Base-by-base conservation (phyloP, 2,329 filamentous ascomycete genomes). In the Apiospora saccharicola region DNA sequence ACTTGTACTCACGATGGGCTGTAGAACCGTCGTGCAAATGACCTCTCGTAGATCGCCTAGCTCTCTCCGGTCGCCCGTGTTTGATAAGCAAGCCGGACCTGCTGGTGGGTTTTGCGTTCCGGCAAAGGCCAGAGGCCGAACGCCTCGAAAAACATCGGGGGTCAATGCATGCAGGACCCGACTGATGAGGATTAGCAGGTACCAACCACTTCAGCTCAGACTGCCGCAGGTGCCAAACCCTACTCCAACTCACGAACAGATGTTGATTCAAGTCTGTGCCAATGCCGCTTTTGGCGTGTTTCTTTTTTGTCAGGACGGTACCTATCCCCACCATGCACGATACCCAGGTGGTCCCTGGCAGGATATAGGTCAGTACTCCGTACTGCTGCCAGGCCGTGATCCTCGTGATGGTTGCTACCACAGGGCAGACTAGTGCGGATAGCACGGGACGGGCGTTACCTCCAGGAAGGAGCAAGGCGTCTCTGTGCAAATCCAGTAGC, bases 271-370 rank as follows among this genome's bases (percentile, higher is more conserved):
- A 4, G 57, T 64, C 57, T 64, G 57, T 64, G 57, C 57, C 57
- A 37, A 64, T 64, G 57, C 57, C 57, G 57, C 57, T 64, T 64
- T 64, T 64, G 57, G 57, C 57, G 57, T 30, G 57, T 34, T 26
- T 26, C 13, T 41, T 64, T 64, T 41, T 24, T 34, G 26, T n/a
- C 34, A 41, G 57, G 57, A 64, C 57, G 57, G 57, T 14, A 41
- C 37, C 53, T 14, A 41, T 61, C 53, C 16, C 57, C 57, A 64
- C 57, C n/a, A 22, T 34, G 57, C 57, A 64, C 41, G 37, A 41
- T 64, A 64, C 57, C 57, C 57, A 64, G 57, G 57, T 64, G 34
- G 37, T 64, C 34, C 57, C 34, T 64, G 57, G 34, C 57, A 64
- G 16, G 34, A 14, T 22, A 5, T 22, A 41, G 57, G 4, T n/a